Evolutionary conservation across 306 rosid genomes (phyloP).

Genomic region (Senna tora): DNA sequence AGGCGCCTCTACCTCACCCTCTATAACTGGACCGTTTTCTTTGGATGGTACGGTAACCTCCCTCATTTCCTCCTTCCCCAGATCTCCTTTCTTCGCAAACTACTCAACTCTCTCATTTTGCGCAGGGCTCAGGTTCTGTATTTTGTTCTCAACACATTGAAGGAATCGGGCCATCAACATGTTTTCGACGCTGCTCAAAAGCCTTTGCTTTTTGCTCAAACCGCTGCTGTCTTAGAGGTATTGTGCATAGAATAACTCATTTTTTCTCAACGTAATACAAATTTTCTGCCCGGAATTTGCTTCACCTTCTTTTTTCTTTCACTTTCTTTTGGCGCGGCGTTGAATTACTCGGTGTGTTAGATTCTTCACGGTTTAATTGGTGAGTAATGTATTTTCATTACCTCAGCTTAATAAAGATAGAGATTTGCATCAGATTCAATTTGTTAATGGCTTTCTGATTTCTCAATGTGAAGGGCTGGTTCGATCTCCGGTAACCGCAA

Average conservation of each 20-base stretch:
- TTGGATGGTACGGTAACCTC: slow-evolving; percentile 86
- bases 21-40: slow-evolving; percentile 75
- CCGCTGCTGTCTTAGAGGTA: slow-evolving; percentile 85
- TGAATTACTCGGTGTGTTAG: slow-evolving; percentile 51
- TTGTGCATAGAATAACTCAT: neutral
- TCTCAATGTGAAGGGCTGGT: slow-evolving; percentile 62
- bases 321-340: slow-evolving; percentile 5
- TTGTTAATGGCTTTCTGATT: slow-evolving; percentile 4
- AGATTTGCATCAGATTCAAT: neutral
- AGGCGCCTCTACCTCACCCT: slow-evolving; percentile 68
- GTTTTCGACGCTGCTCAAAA: slow-evolving; percentile 79
- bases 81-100: neutral
- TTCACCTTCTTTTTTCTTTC: neutral
- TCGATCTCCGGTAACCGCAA: slow-evolving; percentile 83
- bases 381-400: slow-evolving; percentile 47
- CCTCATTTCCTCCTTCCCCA: neutral
- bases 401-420: slow-evolving; percentile 10
- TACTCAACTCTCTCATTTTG: slow-evolving; percentile 5
- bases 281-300: slow-evolving; percentile 13
- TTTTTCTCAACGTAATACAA: slow-evolving; percentile 3
- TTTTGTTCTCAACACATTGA: slow-evolving; percentile 57
- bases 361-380: slow-evolving; percentile 88
- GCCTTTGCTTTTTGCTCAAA: slow-evolving; percentile 72
- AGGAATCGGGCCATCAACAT: slow-evolving; percentile 61
- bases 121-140: slow-evolving; percentile 73